These are phyloP conservation scores for Rhodotorula sp. DNA, from an alignment of 1,284 basidiomycete species.

Conservation along the genomic window DNA sequence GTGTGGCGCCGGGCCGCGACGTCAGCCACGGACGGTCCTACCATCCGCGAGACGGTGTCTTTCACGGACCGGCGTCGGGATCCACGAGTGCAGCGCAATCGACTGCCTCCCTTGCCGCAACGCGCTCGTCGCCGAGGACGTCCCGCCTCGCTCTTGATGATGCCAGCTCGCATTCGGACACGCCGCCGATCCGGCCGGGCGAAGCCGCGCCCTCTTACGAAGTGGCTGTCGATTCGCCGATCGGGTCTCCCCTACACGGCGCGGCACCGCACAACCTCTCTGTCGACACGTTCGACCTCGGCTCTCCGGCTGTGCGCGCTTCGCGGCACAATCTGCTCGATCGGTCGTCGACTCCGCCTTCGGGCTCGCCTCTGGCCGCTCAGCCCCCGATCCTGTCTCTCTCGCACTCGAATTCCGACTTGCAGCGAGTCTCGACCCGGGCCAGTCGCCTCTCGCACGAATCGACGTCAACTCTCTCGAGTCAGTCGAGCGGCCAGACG, in stretches of 20 bases:
- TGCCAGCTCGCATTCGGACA: not conserved
- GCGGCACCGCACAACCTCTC: not conserved
- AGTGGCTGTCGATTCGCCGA: slow-evolving; percentile 19
- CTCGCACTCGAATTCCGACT: not conserved
- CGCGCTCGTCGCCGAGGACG: slow-evolving; percentile 7
- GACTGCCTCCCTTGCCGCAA: not conserved
- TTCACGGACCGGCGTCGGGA: slow-evolving; percentile 1
- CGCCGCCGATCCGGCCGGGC: slow-evolving; percentile 32
- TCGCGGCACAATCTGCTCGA: not conserved
- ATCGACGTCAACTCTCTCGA: slow-evolving; percentile 14
- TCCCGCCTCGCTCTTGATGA: slow-evolving; percentile 34
- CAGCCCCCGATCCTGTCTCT: not conserved
- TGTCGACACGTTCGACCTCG: slow-evolving; percentile 9
- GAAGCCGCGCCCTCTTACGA: slow-evolving; percentile 38
- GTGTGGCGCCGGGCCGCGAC: slow-evolving; percentile 31
- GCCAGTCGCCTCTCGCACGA: slow-evolving; percentile 26
- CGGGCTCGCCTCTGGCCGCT: slow-evolving; percentile 25
- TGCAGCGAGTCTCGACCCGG: slow-evolving; percentile 17
- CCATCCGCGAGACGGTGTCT: slow-evolving; percentile 26
- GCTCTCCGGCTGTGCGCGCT: not conserved
- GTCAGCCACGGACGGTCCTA: slow-evolving; percentile 31
- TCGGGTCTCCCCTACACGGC: slow-evolving; percentile 12
- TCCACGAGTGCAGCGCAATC: not conserved
- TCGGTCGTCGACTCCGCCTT: slow-evolving; percentile 22
- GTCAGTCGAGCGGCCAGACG: not conserved